Conservation (phyloP, 2,329 filamentous ascomycete genomes). For the Fusarium secorum region DNA sequence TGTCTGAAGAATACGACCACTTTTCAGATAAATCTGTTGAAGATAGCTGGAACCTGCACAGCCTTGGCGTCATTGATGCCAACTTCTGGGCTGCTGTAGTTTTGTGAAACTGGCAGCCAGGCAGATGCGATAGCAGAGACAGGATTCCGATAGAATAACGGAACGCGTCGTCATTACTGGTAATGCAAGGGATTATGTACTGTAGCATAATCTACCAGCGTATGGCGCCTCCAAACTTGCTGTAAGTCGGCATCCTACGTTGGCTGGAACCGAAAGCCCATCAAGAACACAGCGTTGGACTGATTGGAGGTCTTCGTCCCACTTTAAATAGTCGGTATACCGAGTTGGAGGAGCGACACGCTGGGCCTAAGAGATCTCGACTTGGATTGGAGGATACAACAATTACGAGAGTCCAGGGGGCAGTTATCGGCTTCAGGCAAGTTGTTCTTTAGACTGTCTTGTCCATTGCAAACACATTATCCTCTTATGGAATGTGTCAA, state of each 20-base stretch:
- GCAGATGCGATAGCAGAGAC: no score
- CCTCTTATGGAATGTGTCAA: accelerated
- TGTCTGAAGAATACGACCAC: not conserved
- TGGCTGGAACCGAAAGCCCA: no score
- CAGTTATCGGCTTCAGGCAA: not conserved
- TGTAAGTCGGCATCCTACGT: no score
- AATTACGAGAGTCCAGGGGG: no score
- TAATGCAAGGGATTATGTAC: not conserved
- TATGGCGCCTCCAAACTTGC: not conserved
- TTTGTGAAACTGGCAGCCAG: not conserved
- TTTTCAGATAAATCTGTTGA: not conserved
- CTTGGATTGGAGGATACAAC: no score
- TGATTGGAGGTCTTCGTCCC: not conserved
- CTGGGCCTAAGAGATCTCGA: no score
- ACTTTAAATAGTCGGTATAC: no score
- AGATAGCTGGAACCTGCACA: no score
- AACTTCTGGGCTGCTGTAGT: not conserved
- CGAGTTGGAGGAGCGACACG: not conserved
- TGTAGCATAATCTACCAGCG: accelerated
- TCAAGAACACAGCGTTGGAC: not conserved
- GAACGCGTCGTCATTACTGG: not conserved
- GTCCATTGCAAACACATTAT: accelerated
- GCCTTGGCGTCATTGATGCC: not conserved
- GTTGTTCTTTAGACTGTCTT: not conserved
- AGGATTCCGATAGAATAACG: not conserved